Evolutionary conservation across 306 rosid species (phyloP).

Genomic region (Sindora glabra): DNA sequence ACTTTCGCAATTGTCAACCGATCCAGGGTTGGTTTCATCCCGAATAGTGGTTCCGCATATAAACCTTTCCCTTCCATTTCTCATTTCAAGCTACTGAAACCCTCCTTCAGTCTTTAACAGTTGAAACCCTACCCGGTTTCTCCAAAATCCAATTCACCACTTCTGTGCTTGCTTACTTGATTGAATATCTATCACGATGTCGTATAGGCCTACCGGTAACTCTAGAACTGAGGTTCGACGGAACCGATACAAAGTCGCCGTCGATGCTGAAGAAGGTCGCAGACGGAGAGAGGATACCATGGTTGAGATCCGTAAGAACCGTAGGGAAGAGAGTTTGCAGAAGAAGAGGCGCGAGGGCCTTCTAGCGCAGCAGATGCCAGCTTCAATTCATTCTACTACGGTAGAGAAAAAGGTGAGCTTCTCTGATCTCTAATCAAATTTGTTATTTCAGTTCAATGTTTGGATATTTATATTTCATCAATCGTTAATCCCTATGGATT

Average conservation of each 20-base stretch:
- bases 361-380: slow-evolving; percentile 50
- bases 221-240: slow-evolving; percentile 90
- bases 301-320: slow-evolving; percentile 98
- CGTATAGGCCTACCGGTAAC: slow-evolving; percentile 68
- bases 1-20: slow-evolving; percentile 27
- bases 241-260: slow-evolving; percentile 93
- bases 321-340: slow-evolving; percentile 83
- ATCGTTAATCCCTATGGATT: too few species aligned
- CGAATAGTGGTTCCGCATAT: slow-evolving; percentile 4
- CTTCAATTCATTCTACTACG: slow-evolving; percentile 18
- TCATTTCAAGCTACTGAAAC: slow-evolving; percentile 10
- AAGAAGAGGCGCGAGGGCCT: slow-evolving; percentile 97
- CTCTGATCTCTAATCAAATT: background rate
- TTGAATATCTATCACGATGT: slow-evolving; percentile 53
- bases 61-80: slow-evolving; percentile 2
- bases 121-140: slow-evolving; percentile 31
- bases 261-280: slow-evolving; percentile 98
- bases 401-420: slow-evolving; percentile 37
- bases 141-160: background rate
- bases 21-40: slow-evolving; percentile 36
- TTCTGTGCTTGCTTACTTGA: background rate
- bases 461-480: background rate
- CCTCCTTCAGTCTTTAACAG: slow-evolving; percentile 3
- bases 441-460: background rate
- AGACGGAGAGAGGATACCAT: slow-evolving; percentile 89